These are phyloP conservation scores for Meira nashicola DNA, from an alignment of 1,284 basidiomycete species.

Conservation along the genomic window DNA sequence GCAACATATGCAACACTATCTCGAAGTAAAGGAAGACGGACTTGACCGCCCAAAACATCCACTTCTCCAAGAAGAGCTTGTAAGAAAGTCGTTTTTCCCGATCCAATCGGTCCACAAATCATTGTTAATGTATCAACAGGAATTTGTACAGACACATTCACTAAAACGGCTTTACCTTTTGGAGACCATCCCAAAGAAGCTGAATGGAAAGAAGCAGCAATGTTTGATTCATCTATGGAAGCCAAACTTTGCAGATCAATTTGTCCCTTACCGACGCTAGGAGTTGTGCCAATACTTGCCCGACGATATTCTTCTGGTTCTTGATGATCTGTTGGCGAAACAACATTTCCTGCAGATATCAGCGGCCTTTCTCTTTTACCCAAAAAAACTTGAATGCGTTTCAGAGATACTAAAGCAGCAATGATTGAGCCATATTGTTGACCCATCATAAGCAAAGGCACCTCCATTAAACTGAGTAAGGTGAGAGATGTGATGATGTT, in stretches of 20 bases:
- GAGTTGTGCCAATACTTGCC: not conserved
- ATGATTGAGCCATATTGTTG: slow-evolving; percentile 35
- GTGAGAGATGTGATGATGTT: slow-evolving; percentile 41
- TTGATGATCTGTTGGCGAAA: not conserved
- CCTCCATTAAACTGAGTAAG: slow-evolving; percentile 28
- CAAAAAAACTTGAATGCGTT: slow-evolving; percentile 35
- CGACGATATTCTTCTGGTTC: not conserved
- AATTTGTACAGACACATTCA: slow-evolving; percentile 6
- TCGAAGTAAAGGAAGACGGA: not conserved
- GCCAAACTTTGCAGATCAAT: not conserved
- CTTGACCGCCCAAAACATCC: slow-evolving; percentile 3
- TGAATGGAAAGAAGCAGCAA: slow-evolving; percentile 23
- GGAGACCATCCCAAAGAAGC: slow-evolving; percentile 24
- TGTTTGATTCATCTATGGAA: not conserved
- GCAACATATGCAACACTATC: slow-evolving; percentile 69
- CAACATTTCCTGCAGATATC: not conserved
- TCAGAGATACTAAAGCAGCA: slow-evolving; percentile 32
- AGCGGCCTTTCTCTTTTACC: slow-evolving; percentile 15
- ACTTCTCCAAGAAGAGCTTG: slow-evolving; percentile 68
- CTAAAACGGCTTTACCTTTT: slow-evolving; percentile 11
- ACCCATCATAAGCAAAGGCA: slow-evolving; percentile 31
- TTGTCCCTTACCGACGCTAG: not conserved
- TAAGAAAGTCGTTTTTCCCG: slow-evolving; percentile 64
- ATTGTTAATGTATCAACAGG: slow-evolving; percentile 5
- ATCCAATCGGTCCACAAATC: slow-evolving; percentile 75